Evolutionary conservation across 2,329 filamentous ascomycete species (phyloP).

Genomic region (Microsporum ferrugineum): DNA sequence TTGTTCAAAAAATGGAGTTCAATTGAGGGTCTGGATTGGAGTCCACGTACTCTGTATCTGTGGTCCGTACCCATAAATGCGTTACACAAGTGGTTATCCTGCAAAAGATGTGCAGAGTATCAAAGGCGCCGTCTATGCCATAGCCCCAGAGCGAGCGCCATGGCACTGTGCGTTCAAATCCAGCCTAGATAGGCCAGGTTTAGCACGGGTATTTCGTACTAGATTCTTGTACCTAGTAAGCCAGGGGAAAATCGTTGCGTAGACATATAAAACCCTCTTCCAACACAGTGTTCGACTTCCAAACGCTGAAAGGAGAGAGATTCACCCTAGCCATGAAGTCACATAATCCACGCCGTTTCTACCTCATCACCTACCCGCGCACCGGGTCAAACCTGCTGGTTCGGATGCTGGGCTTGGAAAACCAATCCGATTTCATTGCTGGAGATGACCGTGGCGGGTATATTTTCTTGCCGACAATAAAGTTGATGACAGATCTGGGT

Average conservation of each 20-base stretch:
- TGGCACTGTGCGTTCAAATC: neutral
- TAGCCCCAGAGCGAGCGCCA: neutral
- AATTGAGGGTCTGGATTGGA: too few species aligned
- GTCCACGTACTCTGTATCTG: too few species aligned
- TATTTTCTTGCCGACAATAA: slow-evolving; percentile 20
- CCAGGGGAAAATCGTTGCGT: neutral
- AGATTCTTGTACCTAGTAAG: neutral
- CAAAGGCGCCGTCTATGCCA: neutral
- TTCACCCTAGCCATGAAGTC: neutral
- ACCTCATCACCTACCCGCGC: slow-evolving; percentile 20
- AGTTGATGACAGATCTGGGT: slow-evolving; percentile 6
- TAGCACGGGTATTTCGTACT: neutral
- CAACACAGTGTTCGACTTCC: neutral
- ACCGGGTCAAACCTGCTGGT: slow-evolving; percentile 25
- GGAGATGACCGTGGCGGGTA: slow-evolving; percentile 17
- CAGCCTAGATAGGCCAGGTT: neutral
- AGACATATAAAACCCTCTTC: neutral
- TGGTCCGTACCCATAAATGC: too few species aligned
- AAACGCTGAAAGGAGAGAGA: neutral
- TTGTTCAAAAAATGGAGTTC: too few species aligned
- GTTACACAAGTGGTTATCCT: too few species aligned
- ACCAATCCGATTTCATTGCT: slow-evolving; percentile 17
- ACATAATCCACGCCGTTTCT: slow-evolving; percentile 9
- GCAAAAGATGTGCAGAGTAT: neutral
- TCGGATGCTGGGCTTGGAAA: slow-evolving; percentile 19